A percentile compares a stretch with the other conserved stretches of the same genome.
phyloP scores from a whole-genome alignment of 305 asterid species.

The Solanum hybrid region DNA sequence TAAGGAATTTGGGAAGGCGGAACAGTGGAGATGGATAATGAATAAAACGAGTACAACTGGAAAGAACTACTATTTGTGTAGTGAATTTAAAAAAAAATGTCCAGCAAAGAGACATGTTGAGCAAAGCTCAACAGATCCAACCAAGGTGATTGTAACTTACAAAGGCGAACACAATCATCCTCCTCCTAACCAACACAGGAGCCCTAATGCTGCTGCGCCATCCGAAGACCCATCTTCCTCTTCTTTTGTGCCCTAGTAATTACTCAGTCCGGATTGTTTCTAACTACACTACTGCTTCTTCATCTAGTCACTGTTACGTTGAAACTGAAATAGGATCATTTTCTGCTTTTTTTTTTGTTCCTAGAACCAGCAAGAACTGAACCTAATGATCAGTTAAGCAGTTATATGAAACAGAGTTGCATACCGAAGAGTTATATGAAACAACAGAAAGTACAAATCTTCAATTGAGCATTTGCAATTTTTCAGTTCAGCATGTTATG shows the following conservation, averaged over 20 bases:
- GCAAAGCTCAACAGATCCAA: not conserved
- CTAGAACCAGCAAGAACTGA: not conserved
- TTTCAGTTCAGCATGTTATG: not conserved
- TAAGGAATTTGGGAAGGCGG: slow-evolving; percentile 1
- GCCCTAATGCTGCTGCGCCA: not conserved
- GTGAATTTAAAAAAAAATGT: not conserved
- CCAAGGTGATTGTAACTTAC: not conserved
- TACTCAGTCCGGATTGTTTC: not conserved
- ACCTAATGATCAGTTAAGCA: not conserved
- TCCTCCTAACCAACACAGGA: not conserved
- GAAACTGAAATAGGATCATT: not conserved
- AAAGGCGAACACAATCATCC: slow-evolving; percentile 5
- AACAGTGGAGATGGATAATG: slow-evolving; percentile 4
- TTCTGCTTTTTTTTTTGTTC: not conserved
- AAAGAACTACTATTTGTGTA: slow-evolving; percentile 1
- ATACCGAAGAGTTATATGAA: not conserved
- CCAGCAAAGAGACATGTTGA: not conserved
- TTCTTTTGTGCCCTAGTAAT: not conserved
- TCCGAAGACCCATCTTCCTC: not conserved
- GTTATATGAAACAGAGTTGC: not conserved
- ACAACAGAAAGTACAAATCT: not conserved
- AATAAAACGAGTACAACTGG: not conserved
- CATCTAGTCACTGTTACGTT: not conserved
- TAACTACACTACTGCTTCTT: not conserved
- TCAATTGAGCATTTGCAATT: not conserved